Conservation (phyloP, 352 stramenopile genomes). For the Globisporangium yorkense region DNA sequence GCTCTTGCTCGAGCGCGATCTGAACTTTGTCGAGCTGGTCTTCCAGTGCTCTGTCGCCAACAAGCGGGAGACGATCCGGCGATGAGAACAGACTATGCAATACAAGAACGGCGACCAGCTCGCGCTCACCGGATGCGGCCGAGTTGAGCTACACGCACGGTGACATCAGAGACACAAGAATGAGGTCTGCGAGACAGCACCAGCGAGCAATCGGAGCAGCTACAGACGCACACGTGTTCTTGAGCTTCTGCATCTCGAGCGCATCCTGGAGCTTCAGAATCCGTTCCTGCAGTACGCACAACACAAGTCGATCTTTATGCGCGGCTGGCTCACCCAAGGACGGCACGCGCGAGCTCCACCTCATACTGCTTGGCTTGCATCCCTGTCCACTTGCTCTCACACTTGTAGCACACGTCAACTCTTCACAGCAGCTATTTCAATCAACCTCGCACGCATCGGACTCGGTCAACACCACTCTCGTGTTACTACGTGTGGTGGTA, state of each 20-base stretch:
- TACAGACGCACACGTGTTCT: constrained; percentile 53
- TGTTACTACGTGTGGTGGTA: background rate
- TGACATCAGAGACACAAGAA: background rate
- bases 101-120: background rate
- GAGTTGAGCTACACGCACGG: constrained; percentile 36
- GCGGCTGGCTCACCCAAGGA: background rate
- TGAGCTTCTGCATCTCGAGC: constrained; percentile 74
- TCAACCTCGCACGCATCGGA: no score
- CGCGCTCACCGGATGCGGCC: constrained; percentile 42
- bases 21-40: constrained; percentile 62
- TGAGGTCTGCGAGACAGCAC: background rate
- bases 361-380: constrained; percentile 75
- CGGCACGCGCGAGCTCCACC: constrained; percentile 7
- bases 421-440: background rate
- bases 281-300: constrained; percentile 31
- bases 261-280: constrained; percentile 79
- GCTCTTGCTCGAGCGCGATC: constrained; percentile 59
- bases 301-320: background rate
- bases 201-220: background rate
- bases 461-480: background rate
- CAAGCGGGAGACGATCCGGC: background rate
- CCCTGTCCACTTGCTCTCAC: background rate
- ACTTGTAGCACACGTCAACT: background rate
- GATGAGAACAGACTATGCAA: background rate
- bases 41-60: constrained; percentile 35